phyloP scores from a whole-genome alignment of 139 green algal species.

The Micromonas pusilla region DNA sequence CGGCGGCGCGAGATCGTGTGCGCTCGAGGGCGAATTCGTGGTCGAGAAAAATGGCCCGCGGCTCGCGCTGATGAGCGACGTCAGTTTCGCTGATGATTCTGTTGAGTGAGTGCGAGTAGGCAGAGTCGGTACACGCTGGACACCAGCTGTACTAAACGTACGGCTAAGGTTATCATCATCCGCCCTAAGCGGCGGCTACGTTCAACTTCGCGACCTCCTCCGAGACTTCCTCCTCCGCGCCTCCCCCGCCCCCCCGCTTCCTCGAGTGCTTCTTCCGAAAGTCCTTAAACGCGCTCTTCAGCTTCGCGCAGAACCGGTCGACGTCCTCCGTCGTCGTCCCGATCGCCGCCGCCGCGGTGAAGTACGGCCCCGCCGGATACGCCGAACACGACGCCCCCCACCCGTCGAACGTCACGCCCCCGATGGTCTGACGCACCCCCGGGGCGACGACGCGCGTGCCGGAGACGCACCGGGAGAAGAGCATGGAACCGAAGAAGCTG shows the following conservation, averaged over 20 bases:
- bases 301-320: slow-evolving; percentile 54
- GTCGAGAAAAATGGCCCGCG: too few relatives aligned
- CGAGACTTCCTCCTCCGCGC: not conserved
- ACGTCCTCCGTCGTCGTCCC: slow-evolving; percentile 60
- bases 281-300: slow-evolving; percentile 37
- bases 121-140: too few relatives aligned
- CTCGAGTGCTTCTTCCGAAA: not conserved
- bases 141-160: too few relatives aligned
- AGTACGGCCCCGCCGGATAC: slow-evolving; percentile 65
- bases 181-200: not conserved
- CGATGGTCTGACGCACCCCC: slow-evolving; percentile 54
- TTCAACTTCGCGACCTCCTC: not conserved
- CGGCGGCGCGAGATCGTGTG: too few relatives aligned
- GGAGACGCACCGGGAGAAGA: slow-evolving; percentile 69
- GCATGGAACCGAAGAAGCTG: slow-evolving; percentile 73
- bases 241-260: not conserved
- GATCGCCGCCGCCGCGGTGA: slow-evolving; percentile 78
- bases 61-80: too few relatives aligned
- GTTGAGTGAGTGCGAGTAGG: too few relatives aligned
- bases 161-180: too few relatives aligned
- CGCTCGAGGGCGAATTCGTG: too few relatives aligned
- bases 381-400: slow-evolving; percentile 63
- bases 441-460: slow-evolving; percentile 67
- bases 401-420: slow-evolving; percentile 56
- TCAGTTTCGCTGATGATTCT: too few relatives aligned